These are phyloP conservation scores for Zea luxurians DNA, from an alignment of 176 grass and related monocot species.

Conservation along the genomic window DNA sequence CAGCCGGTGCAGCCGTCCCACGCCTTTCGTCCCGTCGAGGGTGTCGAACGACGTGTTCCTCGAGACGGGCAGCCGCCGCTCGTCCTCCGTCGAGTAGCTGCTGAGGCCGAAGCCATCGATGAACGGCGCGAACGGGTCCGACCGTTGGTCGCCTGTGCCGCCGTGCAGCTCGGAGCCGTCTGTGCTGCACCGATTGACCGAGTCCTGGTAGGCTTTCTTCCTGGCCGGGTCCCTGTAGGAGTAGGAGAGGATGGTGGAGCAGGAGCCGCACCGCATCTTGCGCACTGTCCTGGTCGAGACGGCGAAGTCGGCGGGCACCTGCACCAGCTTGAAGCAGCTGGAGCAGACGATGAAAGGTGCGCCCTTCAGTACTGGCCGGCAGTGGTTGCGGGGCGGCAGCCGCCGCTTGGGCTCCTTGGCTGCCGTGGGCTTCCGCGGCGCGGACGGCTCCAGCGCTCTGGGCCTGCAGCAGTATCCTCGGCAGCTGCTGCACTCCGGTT, in stretches of 20 bases:
- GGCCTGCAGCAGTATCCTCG: constrained; percentile 35
- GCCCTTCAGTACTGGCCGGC: constrained; percentile 74
- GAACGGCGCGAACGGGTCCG: constrained; percentile 49
- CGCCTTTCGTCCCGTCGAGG: constrained; percentile 16
- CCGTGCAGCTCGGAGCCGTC: constrained; percentile 23
- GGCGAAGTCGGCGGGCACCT: constrained; percentile 69
- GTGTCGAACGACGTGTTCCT: constrained; percentile 63
- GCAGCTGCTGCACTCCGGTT: constrained; percentile 39
- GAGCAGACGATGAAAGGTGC: constrained; percentile 92
- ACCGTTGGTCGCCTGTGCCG: constrained; percentile 2
- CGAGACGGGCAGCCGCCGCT: constrained; percentile 49
- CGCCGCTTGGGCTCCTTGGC: constrained; percentile 33
- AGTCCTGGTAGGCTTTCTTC: constrained; percentile 24
- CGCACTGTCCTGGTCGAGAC: constrained; percentile 49
- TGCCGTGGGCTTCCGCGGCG: neutral
- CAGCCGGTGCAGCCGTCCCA: constrained; percentile 56
- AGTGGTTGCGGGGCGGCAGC: constrained; percentile 47
- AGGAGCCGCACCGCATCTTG: constrained; percentile 75
- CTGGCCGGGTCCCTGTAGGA: constrained; percentile 55
- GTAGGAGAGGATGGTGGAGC: constrained; percentile 66
- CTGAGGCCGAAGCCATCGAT: constrained; percentile 44
- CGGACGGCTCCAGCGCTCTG: neutral
- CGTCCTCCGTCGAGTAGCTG: constrained; percentile 64
- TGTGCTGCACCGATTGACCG: neutral
- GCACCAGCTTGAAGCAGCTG: constrained; percentile 67